phyloP scores from a whole-genome alignment of 345 rosid genomes.

The Populus ilicifolia region DNA sequence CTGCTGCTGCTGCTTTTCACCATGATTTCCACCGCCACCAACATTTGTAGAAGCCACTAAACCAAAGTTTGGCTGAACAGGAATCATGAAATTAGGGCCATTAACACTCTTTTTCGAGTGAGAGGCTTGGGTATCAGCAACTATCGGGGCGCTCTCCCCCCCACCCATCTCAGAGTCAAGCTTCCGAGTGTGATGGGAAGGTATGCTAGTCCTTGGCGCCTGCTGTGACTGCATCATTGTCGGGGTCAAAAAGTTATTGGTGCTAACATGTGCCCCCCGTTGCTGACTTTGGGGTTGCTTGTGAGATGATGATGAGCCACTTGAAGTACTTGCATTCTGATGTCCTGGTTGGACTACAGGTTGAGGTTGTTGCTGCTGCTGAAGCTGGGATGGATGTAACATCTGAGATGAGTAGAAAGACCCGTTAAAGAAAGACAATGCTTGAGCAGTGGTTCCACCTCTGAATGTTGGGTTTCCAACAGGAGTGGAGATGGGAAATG shows the following conservation, averaged over 20 bases:
- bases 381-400: slow-evolving; percentile 44
- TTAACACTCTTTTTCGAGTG: slow-evolving; percentile 24
- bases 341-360: slow-evolving; percentile 18
- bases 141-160: slow-evolving; percentile 25
- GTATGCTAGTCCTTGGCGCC: slow-evolving; percentile 9
- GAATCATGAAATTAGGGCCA: slow-evolving; percentile 37
- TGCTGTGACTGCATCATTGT: slow-evolving; percentile 34
- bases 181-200: slow-evolving; percentile 34
- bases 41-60: slow-evolving; percentile 22
- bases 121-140: slow-evolving; percentile 21
- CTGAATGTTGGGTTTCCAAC: slow-evolving; percentile 20
- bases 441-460: slow-evolving; percentile 38
- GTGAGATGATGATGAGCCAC: slow-evolving; percentile 44
- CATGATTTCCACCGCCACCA: slow-evolving; percentile 23
- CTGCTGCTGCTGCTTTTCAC: slow-evolving; percentile 25
- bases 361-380: slow-evolving; percentile 42
- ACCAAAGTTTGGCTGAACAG: slow-evolving; percentile 45
- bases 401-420: slow-evolving; percentile 50
- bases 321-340: slow-evolving; percentile 39
- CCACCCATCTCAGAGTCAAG: slow-evolving; percentile 34
- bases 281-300: slow-evolving; percentile 34
- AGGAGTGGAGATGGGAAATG: slow-evolving; percentile 36
- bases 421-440: slow-evolving; percentile 45
- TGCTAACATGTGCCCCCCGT: slow-evolving; percentile 20
- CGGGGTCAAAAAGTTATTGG: slow-evolving; percentile 24